These are phyloP conservation scores for Candida koratica DNA, from an alignment of 805 yeast species.

Conservation along the genomic window DNA sequence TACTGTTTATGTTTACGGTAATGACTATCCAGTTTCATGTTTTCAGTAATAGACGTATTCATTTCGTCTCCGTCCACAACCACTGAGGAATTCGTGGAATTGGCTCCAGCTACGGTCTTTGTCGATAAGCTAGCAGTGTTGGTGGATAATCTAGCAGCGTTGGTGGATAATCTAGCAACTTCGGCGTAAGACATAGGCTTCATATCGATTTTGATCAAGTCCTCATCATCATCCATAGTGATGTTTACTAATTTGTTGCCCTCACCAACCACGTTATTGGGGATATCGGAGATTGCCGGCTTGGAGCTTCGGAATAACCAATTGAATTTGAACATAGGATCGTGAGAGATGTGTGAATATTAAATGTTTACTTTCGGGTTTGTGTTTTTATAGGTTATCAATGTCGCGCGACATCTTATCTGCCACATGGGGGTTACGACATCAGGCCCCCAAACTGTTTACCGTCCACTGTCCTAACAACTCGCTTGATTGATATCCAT, in stretches of 20 bases:
- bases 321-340: slow-evolving; percentile 19
- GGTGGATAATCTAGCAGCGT: slow-evolving; percentile 38
- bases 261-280: slow-evolving; percentile 25
- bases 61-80: slow-evolving; percentile 7
- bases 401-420: slow-evolving; percentile 8
- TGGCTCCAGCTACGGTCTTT: neutral
- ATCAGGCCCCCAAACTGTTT: no score
- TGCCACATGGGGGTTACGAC: neutral
- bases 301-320: slow-evolving; percentile 17
- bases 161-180: slow-evolving; percentile 16
- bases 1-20: slow-evolving; percentile 17
- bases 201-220: slow-evolving; percentile 35
- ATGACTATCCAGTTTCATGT: slow-evolving; percentile 17
- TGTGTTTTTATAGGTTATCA: slow-evolving; percentile 3
- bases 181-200: slow-evolving; percentile 43
- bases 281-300: slow-evolving; percentile 16
- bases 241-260: slow-evolving; percentile 26
- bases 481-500: no score
- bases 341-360: no score
- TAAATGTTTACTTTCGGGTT: slow-evolving; percentile 8
- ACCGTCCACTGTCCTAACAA: no score
- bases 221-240: slow-evolving; percentile 31
- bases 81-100: neutral
- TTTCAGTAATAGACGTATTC: slow-evolving; percentile 13
- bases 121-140: neutral